phyloP scores from a whole-genome alignment of 805 yeast species.

The Lachancea sp. region DNA sequence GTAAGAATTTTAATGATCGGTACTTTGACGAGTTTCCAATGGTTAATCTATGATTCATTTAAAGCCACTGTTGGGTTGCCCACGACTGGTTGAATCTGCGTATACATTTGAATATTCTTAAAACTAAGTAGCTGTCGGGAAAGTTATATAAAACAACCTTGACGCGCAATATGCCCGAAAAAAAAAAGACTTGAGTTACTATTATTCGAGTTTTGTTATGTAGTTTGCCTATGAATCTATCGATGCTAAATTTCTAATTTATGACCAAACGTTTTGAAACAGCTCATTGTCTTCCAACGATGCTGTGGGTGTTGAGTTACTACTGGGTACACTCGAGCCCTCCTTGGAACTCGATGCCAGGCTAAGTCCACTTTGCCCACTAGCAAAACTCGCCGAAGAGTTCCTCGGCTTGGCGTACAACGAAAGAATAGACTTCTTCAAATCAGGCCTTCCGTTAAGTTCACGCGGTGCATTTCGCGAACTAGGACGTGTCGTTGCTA shows the following conservation, averaged over 20 bases:
- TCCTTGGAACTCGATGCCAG: constrained; percentile 8
- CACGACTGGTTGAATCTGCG: constrained; percentile 64
- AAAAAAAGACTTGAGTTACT: too few relatives aligned
- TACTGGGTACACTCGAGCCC: constrained; percentile 12
- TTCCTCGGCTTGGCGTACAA: constrained; percentile 59
- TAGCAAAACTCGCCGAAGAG: constrained; percentile 5
- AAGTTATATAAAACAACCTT: too few relatives aligned
- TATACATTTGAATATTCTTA: neutral
- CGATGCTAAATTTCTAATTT: constrained; percentile 9
- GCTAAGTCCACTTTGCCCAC: constrained; percentile 5
- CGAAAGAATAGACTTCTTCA: constrained; percentile 87
- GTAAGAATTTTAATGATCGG: constrained; percentile 96
- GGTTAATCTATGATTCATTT: constrained; percentile 94
- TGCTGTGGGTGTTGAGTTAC: constrained; percentile 4
- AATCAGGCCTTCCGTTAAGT: constrained; percentile 54
- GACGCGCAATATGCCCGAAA: too few relatives aligned
- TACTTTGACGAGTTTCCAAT: constrained; percentile 93
- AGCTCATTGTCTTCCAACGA: constrained; percentile 51
- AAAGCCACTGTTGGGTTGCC: constrained; percentile 93
- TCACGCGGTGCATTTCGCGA: constrained; percentile 7
- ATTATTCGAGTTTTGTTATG: too few relatives aligned
- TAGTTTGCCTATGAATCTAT: neutral
- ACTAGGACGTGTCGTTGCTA: constrained; percentile 8
- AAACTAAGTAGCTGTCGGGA: neutral
- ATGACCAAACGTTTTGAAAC: constrained; percentile 65